Base-by-base conservation (phyloP, 768 basidiomycete species). In the Candolleomyces eurysporus region DNA sequence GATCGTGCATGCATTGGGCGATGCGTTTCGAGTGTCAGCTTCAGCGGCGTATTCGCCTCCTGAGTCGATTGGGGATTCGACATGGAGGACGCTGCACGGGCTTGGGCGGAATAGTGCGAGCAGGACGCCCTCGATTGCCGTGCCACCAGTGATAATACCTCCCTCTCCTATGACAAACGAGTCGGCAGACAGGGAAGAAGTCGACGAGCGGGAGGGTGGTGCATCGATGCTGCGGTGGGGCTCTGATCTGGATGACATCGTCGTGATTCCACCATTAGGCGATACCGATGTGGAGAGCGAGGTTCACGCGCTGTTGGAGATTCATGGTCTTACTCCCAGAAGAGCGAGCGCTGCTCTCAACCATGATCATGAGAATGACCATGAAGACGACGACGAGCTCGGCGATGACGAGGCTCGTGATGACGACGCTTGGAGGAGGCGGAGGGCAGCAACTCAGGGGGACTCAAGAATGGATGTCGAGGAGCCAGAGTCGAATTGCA, bases 221-320 rank as follows among this genome's bases (percentile, higher is more conserved):
- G 59, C 67, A 55, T 21, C 58, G 73, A 66, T 51, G 51, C 36
- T 59, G 60, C 48, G 32, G 48, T 53, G 62, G 62, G 21, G 68
- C 54, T 61, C 59, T 53, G 46, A 78, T n/a, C 75, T 75, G n/a
- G 81, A 81, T 9, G 81, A 82, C 51, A 74, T 84, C 61, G 76
- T 85, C n/a, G 76, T 84, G 22, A 81, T 85, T 30, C 83, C 85
- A 0, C 78, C 81, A 1, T 72, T 85, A 19, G 86, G 86, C 19
- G 84, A 87, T 64, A 77, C 71, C 31, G 72, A 75, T 22, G 78
- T 84, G 17, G 87, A 88, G 69, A 78, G 79, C 67, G 83, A 86
- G 62, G 81, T 88, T 42, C 80, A 84, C 64, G 79, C 82, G 46
- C 71, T 86, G 49, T 73, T 88, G 58, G 78, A 79, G 17, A 76